Conservation (phyloP, 1,284 basidiomycete genomes). For the Ceratobasidium sp. region DNA sequence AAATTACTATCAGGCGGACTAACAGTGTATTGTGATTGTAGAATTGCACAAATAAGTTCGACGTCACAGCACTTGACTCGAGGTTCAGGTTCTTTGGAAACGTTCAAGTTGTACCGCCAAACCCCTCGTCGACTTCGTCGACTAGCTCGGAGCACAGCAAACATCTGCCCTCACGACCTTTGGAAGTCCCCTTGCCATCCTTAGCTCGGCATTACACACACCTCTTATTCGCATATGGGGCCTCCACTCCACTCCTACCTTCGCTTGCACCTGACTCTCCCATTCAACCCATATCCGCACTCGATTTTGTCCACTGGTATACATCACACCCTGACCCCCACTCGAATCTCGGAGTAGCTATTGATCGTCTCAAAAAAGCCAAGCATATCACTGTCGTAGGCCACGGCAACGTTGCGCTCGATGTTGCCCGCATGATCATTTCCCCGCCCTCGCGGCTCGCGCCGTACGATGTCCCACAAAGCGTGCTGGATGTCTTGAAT, state of each 20-base stretch:
- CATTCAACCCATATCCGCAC: slow-evolving; percentile 75
- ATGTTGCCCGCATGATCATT: slow-evolving; percentile 92
- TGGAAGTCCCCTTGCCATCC: slow-evolving; percentile 65
- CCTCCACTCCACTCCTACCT: slow-evolving; percentile 70
- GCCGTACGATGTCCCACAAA: slow-evolving; percentile 82
- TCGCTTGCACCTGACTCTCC: slow-evolving; percentile 61
- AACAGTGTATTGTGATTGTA: slow-evolving; percentile 52
- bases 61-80: slow-evolving; percentile 74
- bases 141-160: too few species aligned
- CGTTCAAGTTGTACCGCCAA: slow-evolving; percentile 70
- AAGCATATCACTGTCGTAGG: slow-evolving; percentile 88
- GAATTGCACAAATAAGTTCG: slow-evolving; percentile 98
- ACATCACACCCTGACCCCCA: slow-evolving; percentile 83
- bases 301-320: slow-evolving; percentile 97
- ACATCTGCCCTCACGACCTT: slow-evolving; percentile 51
- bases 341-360: slow-evolving; percentile 56
- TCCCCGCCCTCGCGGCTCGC: slow-evolving; percentile 69
- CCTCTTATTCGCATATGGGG: slow-evolving; percentile 83
- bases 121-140: slow-evolving; percentile 55
- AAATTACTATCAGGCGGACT: not conserved
- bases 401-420: slow-evolving; percentile 96
- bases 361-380: slow-evolving; percentile 70
- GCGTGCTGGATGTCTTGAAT: slow-evolving; percentile 76
- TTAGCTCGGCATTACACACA: slow-evolving; percentile 75
- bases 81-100: slow-evolving; percentile 94